A percentile compares a stretch with the other conserved stretches of the same genome.
phyloP scores from a whole-genome alignment of 305 asterid genomes.

The Stenogyne calaminthoides region DNA sequence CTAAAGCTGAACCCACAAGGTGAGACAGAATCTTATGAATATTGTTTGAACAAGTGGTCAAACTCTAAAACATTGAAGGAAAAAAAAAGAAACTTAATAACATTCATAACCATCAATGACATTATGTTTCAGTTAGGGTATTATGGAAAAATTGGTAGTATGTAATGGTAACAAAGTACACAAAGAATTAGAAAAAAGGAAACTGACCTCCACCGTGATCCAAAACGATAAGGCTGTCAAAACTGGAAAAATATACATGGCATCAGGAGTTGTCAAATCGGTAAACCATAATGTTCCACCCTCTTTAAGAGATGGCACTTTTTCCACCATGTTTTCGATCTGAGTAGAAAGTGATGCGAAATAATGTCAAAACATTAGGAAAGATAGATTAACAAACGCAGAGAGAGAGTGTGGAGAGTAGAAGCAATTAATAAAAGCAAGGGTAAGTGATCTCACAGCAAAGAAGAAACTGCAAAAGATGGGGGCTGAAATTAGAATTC shows the following conservation, averaged over 20 bases:
- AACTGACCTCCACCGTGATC: constrained; percentile 92
- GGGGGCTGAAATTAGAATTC: constrained; percentile 83
- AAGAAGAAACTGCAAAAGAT: constrained; percentile 79
- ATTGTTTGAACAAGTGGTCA: not conserved
- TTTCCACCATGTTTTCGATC: constrained; percentile 78
- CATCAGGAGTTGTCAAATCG: constrained; percentile 88
- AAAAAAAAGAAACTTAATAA: constrained; percentile 8
- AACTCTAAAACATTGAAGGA: not conserved
- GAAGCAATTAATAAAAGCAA: constrained; percentile 21
- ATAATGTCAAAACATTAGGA: constrained; percentile 12
- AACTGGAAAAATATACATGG: constrained; percentile 71
- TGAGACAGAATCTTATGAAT: not conserved
- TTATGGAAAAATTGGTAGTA: constrained; percentile 17
- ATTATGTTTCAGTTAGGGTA: not conserved
- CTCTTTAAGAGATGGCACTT: constrained; percentile 85
- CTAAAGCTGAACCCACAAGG: not conserved
- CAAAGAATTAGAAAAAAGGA: constrained; percentile 21
- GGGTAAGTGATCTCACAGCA: constrained; percentile 70
- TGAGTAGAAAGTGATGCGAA: constrained; percentile 36
- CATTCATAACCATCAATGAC: constrained; percentile 12
- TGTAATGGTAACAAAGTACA: constrained; percentile 9
- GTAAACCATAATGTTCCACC: constrained; percentile 94
- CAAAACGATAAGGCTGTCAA: constrained; percentile 87
- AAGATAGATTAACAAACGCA: constrained; percentile 4
- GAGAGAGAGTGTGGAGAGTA: not conserved